A percentile compares a stretch with the other conserved stretches of the same genome.
phyloP scores from a whole-genome alignment of 768 basidiomycete species.

The Gelatoporia subvermispora region DNA sequence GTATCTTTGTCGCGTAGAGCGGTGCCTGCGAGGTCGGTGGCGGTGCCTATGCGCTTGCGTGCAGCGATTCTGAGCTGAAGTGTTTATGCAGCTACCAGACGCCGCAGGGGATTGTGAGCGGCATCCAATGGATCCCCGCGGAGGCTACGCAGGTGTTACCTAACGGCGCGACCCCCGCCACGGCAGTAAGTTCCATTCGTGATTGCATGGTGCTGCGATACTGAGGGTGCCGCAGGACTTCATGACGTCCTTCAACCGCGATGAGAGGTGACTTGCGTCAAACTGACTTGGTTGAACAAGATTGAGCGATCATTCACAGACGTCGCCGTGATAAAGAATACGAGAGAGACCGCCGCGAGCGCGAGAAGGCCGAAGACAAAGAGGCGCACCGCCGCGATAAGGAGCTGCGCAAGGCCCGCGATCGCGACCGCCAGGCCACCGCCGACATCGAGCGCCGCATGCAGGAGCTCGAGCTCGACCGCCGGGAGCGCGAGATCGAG shows the following conservation, averaged over 20 bases:
- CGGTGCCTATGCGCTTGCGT: not conserved
- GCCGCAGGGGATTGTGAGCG: slow-evolving; percentile 57
- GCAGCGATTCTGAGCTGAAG: not conserved
- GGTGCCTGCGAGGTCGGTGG: slow-evolving; percentile 61
- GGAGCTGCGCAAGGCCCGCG: slow-evolving; percentile 54
- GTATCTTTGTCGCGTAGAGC: slow-evolving; percentile 42
- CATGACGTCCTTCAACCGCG: slow-evolving; percentile 46
- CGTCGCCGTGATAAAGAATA: slow-evolving; percentile 25
- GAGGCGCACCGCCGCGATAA: slow-evolving; percentile 14
- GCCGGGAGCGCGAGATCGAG: slow-evolving; percentile 11
- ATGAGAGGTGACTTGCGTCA: slow-evolving; percentile 30
- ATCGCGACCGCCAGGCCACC: slow-evolving; percentile 42
- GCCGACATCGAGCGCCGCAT: slow-evolving; percentile 37
- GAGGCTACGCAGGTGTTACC: slow-evolving; percentile 63
- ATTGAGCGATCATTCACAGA: slow-evolving; percentile 7
- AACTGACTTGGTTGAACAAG: not conserved
- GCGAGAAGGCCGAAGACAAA: slow-evolving; percentile 34
- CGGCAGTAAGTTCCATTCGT: slow-evolving; percentile 35
- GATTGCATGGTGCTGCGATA: not conserved
- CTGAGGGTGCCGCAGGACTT: slow-evolving; percentile 42
- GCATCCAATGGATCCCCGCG: slow-evolving; percentile 64
- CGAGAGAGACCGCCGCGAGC: slow-evolving; percentile 14
- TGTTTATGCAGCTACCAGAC: slow-evolving; percentile 62
- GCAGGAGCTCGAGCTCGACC: slow-evolving; percentile 19
- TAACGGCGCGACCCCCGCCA: slow-evolving; percentile 54